Evolutionary conservation across 148 eudicot genomes (phyloP).

Genomic region (Rhododendron simsii): DNA sequence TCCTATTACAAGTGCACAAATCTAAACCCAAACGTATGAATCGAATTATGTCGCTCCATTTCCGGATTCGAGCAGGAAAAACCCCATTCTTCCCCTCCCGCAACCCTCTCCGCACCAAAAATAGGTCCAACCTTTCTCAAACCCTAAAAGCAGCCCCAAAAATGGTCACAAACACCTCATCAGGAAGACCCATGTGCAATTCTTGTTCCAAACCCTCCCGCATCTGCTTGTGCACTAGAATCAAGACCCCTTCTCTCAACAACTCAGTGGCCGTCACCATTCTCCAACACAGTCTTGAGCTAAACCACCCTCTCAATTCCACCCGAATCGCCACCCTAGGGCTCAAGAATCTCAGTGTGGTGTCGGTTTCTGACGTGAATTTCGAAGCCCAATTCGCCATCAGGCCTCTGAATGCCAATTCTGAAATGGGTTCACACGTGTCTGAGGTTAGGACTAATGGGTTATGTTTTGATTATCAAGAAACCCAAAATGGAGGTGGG

Average conservation of each 20-base stretch:
- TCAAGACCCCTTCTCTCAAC: slow-evolving; percentile 50
- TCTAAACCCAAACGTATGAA: background rate
- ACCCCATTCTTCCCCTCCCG: background rate
- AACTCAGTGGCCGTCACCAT: slow-evolving; percentile 63
- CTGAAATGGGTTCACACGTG: slow-evolving; percentile 2
- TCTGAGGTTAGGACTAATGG: slow-evolving; percentile 12
- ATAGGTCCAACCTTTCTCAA: slow-evolving; percentile 10
- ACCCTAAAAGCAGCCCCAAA: slow-evolving; percentile 26
- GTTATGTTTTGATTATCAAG: background rate
- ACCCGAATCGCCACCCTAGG: slow-evolving; percentile 66
- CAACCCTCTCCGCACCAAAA: background rate
- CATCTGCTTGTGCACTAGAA: slow-evolving; percentile 58
- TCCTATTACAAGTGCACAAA: background rate
- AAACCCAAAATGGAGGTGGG: slow-evolving; percentile 4
- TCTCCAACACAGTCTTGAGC: slow-evolving; percentile 76
- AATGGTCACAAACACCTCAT: slow-evolving; percentile 30
- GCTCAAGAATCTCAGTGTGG: slow-evolving; percentile 44
- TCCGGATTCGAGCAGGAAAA: background rate
- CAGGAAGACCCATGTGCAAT: slow-evolving; percentile 76
- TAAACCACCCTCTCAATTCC: slow-evolving; percentile 83
- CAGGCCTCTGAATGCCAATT: slow-evolving; percentile 14
- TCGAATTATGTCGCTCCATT: slow-evolving; percentile 1
- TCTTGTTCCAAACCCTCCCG: slow-evolving; percentile 67
- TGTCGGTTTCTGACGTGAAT: slow-evolving; percentile 61
- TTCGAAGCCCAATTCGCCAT: slow-evolving; percentile 49